Evolutionary conservation across 176 grass and related monocot species (phyloP).

Genomic region (Oryza meyeriana): DNA sequence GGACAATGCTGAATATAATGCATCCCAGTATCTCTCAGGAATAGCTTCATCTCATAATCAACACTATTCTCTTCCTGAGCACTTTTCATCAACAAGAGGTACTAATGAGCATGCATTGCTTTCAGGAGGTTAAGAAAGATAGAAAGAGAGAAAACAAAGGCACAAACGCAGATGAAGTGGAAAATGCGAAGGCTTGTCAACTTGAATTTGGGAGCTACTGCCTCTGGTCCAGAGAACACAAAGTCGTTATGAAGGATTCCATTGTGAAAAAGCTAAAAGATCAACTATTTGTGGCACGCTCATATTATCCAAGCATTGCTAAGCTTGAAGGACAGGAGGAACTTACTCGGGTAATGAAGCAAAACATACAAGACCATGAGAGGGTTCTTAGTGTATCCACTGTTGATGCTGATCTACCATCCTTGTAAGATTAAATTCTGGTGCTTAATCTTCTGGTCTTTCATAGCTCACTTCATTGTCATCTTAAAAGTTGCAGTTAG

Average conservation of each 20-base stretch:
- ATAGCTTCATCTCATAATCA: not conserved
- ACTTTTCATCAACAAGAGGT: slow-evolving; percentile 6
- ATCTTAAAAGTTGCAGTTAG: slow-evolving; percentile 14
- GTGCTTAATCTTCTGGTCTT: not conserved
- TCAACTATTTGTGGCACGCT: slow-evolving; percentile 71
- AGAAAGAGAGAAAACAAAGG: slow-evolving; percentile 33
- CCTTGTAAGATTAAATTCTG: slow-evolving; percentile 52
- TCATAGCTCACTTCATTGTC: slow-evolving; percentile 1
- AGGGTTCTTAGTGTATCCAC: slow-evolving; percentile 64
- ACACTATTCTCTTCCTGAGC: not conserved
- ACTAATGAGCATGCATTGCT: slow-evolving; percentile 32
- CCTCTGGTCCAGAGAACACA: slow-evolving; percentile 82
- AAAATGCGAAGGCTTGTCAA: slow-evolving; percentile 59
- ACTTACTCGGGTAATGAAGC: slow-evolving; percentile 59
- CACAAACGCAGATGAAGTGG: slow-evolving; percentile 46
- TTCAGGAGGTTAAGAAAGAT: slow-evolving; percentile 41
- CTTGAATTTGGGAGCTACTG: slow-evolving; percentile 96
- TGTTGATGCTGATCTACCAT: slow-evolving; percentile 80
- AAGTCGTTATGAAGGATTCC: slow-evolving; percentile 68
- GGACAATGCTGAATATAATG: slow-evolving; percentile 12
- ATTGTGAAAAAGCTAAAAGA: slow-evolving; percentile 66
- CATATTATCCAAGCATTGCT: slow-evolving; percentile 73
- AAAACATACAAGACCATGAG: slow-evolving; percentile 80
- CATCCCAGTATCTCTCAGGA: not conserved
- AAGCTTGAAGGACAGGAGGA: slow-evolving; percentile 61